Conservation (phyloP, 495 filamentous ascomycete species). For the Neurospora sp. region DNA sequence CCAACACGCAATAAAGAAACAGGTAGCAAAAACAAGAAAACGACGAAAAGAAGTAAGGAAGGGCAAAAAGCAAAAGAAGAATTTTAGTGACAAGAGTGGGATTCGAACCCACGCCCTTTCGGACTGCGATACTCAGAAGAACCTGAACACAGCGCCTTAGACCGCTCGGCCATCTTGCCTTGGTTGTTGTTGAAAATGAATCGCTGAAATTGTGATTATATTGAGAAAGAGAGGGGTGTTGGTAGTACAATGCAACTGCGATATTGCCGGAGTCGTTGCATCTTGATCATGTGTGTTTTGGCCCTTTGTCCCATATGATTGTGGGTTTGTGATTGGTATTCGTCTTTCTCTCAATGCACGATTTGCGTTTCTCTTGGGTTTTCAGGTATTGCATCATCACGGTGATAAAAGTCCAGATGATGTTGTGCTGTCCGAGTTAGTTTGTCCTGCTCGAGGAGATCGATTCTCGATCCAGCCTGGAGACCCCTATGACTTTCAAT, state of each 20-base stretch:
- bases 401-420: background rate
- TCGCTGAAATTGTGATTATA: background rate
- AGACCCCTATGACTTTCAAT: background rate
- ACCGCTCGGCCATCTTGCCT: background rate
- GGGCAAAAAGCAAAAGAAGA: background rate
- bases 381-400: too few relatives aligned
- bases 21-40: too few relatives aligned
- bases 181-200: background rate
- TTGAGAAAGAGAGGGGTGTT: too few relatives aligned
- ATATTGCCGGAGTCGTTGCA: background rate
- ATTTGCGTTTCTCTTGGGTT: too few relatives aligned
- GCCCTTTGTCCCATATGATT: too few relatives aligned
- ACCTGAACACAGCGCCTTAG: background rate
- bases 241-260: background rate
- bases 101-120: slow-evolving; percentile 12
- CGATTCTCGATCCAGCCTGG: too few relatives aligned
- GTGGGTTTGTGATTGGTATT: too few relatives aligned
- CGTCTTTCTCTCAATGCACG: too few relatives aligned
- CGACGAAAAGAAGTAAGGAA: too few relatives aligned
- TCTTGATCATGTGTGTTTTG: background rate
- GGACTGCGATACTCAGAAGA: background rate
- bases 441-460: too few relatives aligned
- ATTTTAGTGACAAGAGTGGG: slow-evolving; percentile 4
- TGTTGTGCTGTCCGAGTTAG: too few relatives aligned
- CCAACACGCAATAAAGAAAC: too few relatives aligned